These are phyloP conservation scores for Cucurbita maxima DNA, from an alignment of 306 rosid species.

Conservation along the genomic window DNA sequence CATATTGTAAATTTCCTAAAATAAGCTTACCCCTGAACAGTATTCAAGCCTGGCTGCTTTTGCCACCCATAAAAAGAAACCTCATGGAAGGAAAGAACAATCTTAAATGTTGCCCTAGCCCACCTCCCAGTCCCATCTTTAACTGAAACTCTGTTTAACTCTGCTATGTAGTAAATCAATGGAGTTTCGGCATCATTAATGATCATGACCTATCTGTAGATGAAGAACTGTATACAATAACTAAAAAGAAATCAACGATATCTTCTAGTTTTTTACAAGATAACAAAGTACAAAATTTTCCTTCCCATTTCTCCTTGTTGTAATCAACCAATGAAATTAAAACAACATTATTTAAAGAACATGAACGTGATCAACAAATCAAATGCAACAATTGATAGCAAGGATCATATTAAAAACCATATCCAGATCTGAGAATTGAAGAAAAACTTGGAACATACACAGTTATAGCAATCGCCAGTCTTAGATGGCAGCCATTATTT, in stretches of 20 bases:
- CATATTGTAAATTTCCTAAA: background rate
- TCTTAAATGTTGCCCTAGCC: conserved; percentile 72
- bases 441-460: background rate
- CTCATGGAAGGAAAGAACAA: conserved; percentile 64
- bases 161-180: conserved; percentile 19
- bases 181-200: conserved; percentile 24
- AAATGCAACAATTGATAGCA: background rate
- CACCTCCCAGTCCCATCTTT: conserved; percentile 59
- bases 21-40: conserved; percentile 68
- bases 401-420: background rate
- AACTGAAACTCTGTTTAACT: conserved; percentile 22
- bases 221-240: conserved; percentile 11
- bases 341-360: background rate
- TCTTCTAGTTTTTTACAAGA: background rate
- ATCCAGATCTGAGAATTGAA: background rate
- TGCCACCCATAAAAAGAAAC: conserved; percentile 94
- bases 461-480: background rate
- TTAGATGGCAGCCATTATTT: background rate
- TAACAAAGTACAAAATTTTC: background rate
- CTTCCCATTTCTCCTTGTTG: background rate
- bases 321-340: background rate
- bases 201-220: conserved; percentile 29
- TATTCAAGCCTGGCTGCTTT: conserved; percentile 72
- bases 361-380: background rate
- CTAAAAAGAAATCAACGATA: background rate